Percentiles rank a stretch among this genome's conserved stretches.
phyloP scores from a whole-genome alignment of 2,329 filamentous ascomycete species.

The Ophiostoma ulmi region DNA sequence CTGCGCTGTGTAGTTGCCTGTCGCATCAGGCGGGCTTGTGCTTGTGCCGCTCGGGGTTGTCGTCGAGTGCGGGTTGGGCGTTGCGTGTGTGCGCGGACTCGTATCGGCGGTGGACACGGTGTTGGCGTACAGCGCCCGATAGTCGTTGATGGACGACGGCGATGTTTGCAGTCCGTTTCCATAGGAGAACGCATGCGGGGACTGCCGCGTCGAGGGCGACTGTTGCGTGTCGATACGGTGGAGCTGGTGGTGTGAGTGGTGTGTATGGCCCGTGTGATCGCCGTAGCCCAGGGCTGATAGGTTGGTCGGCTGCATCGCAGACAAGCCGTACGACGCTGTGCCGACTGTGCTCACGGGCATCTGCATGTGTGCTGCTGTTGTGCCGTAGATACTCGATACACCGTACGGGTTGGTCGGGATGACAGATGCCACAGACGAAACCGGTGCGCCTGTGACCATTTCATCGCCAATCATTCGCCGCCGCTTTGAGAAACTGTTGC shows the following conservation, averaged over 20 bases:
- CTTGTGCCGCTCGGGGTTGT: conserved; percentile 24
- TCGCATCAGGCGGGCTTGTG: conserved; percentile 23
- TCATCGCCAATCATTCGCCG: conserved; percentile 20
- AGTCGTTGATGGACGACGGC: conserved; percentile 24
- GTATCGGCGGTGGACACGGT: conserved; percentile 21
- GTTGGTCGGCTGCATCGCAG: conserved; percentile 14
- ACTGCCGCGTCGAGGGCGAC: conserved; percentile 24
- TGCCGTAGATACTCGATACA: background rate
- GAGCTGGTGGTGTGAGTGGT: conserved; percentile 19
- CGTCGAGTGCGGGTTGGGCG: conserved; percentile 24
- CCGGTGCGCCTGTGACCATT: conserved; percentile 5
- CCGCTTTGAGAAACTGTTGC: conserved; percentile 19
- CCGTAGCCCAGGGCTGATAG: background rate
- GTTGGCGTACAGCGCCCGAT: conserved; percentile 24
- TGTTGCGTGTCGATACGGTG: conserved; percentile 26
- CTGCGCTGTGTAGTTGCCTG: conserved; percentile 25
- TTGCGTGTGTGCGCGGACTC: conserved; percentile 26
- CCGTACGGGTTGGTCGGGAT: background rate
- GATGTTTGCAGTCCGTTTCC: conserved; percentile 21
- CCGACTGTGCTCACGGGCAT: conserved; percentile 23
- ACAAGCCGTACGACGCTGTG: conserved; percentile 23
- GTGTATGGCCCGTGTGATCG: background rate
- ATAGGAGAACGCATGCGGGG: conserved; percentile 25
- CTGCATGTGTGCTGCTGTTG: conserved; percentile 12
- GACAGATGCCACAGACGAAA: background rate